Percentiles rank a stretch among this genome's conserved stretches.
Conservation (phyloP, 2,329 filamentous ascomycete genomes). For the Dothidotthia symphoricarpi region DNA sequence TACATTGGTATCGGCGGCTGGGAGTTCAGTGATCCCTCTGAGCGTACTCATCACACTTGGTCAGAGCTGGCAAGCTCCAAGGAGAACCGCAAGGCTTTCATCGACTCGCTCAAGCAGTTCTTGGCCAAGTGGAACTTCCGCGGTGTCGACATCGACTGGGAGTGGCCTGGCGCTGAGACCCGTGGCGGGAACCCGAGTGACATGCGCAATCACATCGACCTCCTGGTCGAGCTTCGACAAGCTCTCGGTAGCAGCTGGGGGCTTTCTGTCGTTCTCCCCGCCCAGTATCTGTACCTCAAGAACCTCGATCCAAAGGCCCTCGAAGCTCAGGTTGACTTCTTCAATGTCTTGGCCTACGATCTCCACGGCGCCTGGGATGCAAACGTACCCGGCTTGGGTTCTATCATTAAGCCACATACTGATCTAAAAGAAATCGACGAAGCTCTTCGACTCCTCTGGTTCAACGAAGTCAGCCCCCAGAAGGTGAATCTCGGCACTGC, state of each 20-base stretch:
- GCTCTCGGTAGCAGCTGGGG: conserved; percentile 19
- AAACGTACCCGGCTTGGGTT: conserved; percentile 24
- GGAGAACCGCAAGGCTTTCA: conserved; percentile 39
- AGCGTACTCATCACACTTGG: conserved; percentile 39
- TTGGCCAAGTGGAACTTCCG: conserved; percentile 47
- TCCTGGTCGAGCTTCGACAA: conserved; percentile 24
- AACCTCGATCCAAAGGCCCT: conserved; percentile 27
- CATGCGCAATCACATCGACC: conserved; percentile 17
- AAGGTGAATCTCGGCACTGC: conserved; percentile 49
- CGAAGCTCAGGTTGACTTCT: conserved; percentile 38
- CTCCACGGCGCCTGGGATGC: conserved; percentile 42
- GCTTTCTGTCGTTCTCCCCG: conserved; percentile 27
- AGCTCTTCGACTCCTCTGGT: conserved; percentile 49
- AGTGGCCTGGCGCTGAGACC: conserved; percentile 34
- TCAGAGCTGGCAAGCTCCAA: conserved; percentile 33
- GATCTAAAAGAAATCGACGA: conserved; percentile 51
- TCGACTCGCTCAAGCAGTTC: conserved; percentile 41
- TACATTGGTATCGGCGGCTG: conserved; percentile 41
- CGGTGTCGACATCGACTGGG: conserved; percentile 51
- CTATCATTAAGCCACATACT: conserved; percentile 42
- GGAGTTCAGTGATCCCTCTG: conserved; percentile 27
- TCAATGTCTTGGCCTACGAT: conserved; percentile 52
- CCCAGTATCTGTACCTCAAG: conserved; percentile 28
- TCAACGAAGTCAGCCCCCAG: conserved; percentile 42
- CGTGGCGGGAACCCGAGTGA: conserved; percentile 42